A percentile compares a stretch with the other conserved stretches of the same genome.
phyloP scores from a whole-genome alignment of 495 filamentous ascomycete genomes.

The Hypoxylon trugodes region DNA sequence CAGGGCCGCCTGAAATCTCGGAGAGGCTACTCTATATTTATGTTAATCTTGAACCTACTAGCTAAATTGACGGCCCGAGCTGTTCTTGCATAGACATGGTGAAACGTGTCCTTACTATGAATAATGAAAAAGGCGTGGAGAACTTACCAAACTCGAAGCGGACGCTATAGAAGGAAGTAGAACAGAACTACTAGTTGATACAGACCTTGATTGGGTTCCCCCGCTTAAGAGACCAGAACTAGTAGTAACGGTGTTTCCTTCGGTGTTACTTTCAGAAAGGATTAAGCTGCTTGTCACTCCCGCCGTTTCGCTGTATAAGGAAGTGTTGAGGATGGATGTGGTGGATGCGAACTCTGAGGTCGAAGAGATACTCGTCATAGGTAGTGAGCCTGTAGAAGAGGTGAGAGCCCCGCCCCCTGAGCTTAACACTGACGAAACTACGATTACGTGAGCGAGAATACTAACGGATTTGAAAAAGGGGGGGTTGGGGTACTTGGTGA shows the following conservation, averaged over 20 bases:
- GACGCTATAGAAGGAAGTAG: background rate
- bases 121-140: background rate
- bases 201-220: background rate
- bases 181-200: background rate
- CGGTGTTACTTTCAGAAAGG: background rate
- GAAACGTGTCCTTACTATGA: background rate
- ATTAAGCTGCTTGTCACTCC: conserved; percentile 13
- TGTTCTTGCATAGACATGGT: background rate
- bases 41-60: background rate
- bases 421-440: conserved; percentile 15
- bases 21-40: conserved; percentile 11
- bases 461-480: background rate
- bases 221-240: background rate
- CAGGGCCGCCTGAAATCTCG: background rate
- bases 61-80: background rate
- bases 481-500: conserved; percentile 14
- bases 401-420: conserved; percentile 13
- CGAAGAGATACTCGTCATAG: conserved; percentile 1
- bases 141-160: conserved; percentile 23
- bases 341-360: conserved; percentile 9
- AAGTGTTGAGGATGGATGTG: background rate
- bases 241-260: conserved; percentile 4
- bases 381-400: conserved; percentile 6
- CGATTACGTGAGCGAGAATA: conserved; percentile 6
- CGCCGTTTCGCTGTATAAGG: conserved; percentile 9